Evolutionary conservation across 2,329 filamentous ascomycete genomes (phyloP).

Genomic region (Diaporthe sp.): DNA sequence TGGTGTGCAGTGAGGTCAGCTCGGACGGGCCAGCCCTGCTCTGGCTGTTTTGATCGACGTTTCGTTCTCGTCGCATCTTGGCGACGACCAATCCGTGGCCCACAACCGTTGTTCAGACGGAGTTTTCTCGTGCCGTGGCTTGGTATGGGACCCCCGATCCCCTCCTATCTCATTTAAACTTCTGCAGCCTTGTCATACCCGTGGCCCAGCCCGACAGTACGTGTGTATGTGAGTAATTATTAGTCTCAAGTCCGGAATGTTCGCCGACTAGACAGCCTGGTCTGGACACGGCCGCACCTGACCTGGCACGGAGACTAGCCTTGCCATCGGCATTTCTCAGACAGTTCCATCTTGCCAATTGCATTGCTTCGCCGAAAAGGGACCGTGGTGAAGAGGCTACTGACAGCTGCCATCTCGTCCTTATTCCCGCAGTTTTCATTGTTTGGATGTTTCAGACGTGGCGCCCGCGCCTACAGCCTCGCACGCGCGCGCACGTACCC

Average conservation of each 20-base stretch:
- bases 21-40: conserved; percentile 25
- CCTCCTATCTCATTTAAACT: neutral
- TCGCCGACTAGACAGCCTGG: conserved; percentile 24
- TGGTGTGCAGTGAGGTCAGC: conserved; percentile 12
- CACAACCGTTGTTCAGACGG: conserved; percentile 26
- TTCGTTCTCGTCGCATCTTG: conserved; percentile 38
- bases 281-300: neutral
- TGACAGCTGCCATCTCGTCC: conserved; percentile 30
- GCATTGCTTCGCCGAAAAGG: neutral
- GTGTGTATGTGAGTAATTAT: neutral
- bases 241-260: neutral
- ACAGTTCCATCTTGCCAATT: neutral
- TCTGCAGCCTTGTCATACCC: conserved; percentile 8
- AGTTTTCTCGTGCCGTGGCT: conserved; percentile 20
- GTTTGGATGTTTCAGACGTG: conserved; percentile 17
- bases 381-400: neutral
- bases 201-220: neutral
- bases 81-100: conserved; percentile 28
- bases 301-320: neutral
- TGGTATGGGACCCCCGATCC: conserved; percentile 21
- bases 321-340: conserved; percentile 7
- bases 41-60: conserved; percentile 38
- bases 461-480: neutral
- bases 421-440: neutral
- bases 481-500: neutral